Percentiles rank a stretch among this genome's conserved stretches.
Evolutionary conservation across 2,329 filamentous ascomycete genomes (phyloP).

Genomic region (Fusarium floridanum): DNA sequence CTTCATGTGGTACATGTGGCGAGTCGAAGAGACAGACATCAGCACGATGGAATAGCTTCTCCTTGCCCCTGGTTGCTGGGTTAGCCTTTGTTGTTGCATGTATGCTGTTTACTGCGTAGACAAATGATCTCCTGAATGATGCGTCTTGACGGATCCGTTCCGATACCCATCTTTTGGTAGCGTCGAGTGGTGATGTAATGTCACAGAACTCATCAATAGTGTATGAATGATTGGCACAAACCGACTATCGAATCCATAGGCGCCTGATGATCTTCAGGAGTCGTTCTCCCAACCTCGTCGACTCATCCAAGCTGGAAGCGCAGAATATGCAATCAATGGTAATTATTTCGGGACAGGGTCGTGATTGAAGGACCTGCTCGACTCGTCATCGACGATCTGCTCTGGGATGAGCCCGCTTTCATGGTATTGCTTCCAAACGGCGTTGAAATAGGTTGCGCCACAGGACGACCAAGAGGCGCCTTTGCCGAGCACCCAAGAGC

Average conservation of each 20-base stretch:
- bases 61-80: slow-evolving; percentile 26
- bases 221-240: slow-evolving; percentile 19
- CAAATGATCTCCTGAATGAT: slow-evolving; percentile 10
- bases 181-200: slow-evolving; percentile 38
- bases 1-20: slow-evolving; percentile 99
- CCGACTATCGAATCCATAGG: slow-evolving; percentile 10
- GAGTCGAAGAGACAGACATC: slow-evolving; percentile 83
- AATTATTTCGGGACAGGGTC: slow-evolving; percentile 17
- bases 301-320: slow-evolving; percentile 5
- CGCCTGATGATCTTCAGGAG: slow-evolving; percentile 17
- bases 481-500: slow-evolving; percentile 28
- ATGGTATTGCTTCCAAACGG: slow-evolving; percentile 26
- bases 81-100: slow-evolving; percentile 25
- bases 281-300: slow-evolving; percentile 1
- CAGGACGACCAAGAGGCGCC: slow-evolving; percentile 29
- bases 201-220: slow-evolving; percentile 8
- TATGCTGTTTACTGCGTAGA: not conserved
- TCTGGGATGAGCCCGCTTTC: slow-evolving; percentile 20
- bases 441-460: slow-evolving; percentile 30
- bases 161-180: not conserved
- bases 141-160: slow-evolving; percentile 15
- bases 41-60: slow-evolving; percentile 64
- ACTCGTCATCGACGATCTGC: slow-evolving; percentile 35
- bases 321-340: not conserved
- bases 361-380: slow-evolving; percentile 31